Conservation (phyloP, 306 rosid species). For the Lithocarpus polystachyus region DNA sequence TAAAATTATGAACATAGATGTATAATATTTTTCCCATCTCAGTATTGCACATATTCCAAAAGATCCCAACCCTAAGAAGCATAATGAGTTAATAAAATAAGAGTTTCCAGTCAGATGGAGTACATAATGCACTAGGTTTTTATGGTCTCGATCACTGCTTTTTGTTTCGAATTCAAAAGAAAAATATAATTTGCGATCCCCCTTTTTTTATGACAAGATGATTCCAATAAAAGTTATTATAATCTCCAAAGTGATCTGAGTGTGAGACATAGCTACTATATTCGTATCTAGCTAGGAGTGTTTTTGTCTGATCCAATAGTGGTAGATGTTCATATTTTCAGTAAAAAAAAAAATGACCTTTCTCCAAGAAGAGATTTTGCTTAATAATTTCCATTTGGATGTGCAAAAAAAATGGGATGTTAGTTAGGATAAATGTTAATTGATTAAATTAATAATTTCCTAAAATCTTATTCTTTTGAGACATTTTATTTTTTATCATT, state of each 20-base stretch:
- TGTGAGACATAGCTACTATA: too few relatives aligned
- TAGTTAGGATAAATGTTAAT: not conserved
- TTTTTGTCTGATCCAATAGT: not conserved
- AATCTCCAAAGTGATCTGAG: not conserved
- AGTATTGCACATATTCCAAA: not conserved
- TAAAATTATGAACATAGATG: not conserved
- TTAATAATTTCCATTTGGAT: not conserved
- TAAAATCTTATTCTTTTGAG: too few relatives aligned
- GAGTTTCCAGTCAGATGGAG: not conserved
- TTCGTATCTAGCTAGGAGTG: not conserved
- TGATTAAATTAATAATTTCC: too few relatives aligned
- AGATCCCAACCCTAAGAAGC: not conserved
- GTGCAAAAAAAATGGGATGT: not conserved
- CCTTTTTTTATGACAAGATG: not conserved
- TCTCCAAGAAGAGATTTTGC: not conserved
- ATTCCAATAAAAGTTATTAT: not conserved
- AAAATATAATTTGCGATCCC: not conserved
- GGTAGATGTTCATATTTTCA: not conserved
- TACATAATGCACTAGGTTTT: not conserved
- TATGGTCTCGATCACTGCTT: constrained; percentile 2
- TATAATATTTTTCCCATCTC: not conserved
- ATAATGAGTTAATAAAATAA: not conserved
- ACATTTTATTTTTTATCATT: too few relatives aligned
- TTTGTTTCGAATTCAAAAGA: not conserved
- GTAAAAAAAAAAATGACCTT: not conserved